These are phyloP conservation scores for Teunomyces cretensis DNA, from an alignment of 805 yeast genomes.

Conservation along the genomic window DNA sequence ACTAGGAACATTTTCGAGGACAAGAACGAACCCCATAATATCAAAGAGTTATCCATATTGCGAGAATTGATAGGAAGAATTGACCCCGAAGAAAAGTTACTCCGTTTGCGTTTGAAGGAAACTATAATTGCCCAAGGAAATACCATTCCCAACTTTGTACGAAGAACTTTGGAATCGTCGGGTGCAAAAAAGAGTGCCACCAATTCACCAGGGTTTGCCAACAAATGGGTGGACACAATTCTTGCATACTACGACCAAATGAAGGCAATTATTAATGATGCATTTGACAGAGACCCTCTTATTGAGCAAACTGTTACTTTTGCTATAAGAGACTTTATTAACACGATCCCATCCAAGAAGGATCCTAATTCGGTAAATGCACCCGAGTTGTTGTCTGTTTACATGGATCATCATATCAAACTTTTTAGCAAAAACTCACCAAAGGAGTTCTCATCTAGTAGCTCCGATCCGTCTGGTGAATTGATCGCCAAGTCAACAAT, in stretches of 20 bases:
- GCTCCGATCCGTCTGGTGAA: constrained; percentile 25
- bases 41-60: constrained; percentile 43
- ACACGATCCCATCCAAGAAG: constrained; percentile 52
- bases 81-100: constrained; percentile 49
- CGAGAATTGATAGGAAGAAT: constrained; percentile 54
- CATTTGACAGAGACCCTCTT: constrained; percentile 50
- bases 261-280: constrained; percentile 43
- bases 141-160: constrained; percentile 30
- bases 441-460: constrained; percentile 8
- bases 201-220: constrained; percentile 52
- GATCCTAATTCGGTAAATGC: constrained; percentile 30
- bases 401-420: constrained; percentile 41
- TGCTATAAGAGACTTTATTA: constrained; percentile 63
- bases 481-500: constrained; percentile 55
- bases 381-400: constrained; percentile 39
- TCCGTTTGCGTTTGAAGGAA: constrained; percentile 48
- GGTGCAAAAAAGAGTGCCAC: constrained; percentile 15
- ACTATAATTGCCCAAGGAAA: constrained; percentile 49
- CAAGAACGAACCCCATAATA: constrained; percentile 18
- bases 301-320: constrained; percentile 56
- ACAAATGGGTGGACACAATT: constrained; percentile 65
- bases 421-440: constrained; percentile 24
- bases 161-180: constrained; percentile 8
- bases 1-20: constrained; percentile 16
- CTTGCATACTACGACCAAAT: constrained; percentile 52